Evolutionary conservation across 768 basidiomycete genomes (phyloP).

Genomic region (Suillus weaverae): DNA sequence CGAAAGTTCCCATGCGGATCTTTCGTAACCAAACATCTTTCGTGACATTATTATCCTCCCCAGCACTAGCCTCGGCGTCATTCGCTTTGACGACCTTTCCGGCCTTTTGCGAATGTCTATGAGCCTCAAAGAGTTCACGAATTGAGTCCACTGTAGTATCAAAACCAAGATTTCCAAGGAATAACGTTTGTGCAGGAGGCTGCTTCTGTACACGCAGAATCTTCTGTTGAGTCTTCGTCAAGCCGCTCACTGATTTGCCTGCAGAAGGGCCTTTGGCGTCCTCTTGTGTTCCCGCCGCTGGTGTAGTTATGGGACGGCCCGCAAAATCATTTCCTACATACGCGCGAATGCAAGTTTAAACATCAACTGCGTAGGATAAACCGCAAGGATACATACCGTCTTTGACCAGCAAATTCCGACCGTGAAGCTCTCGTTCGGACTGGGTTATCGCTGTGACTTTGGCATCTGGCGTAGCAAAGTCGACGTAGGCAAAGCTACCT

Average conservation of each 20-base stretch:
- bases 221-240: conserved; percentile 73
- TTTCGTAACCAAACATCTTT: conserved; percentile 67
- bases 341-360: not conserved
- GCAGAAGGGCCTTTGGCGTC: conserved; percentile 33
- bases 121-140: conserved; percentile 69
- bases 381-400: conserved; percentile 55
- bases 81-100: conserved; percentile 35
- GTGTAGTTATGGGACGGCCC: conserved; percentile 58
- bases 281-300: conserved; percentile 32
- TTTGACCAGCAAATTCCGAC: conserved; percentile 90
- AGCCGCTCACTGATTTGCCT: conserved; percentile 30
- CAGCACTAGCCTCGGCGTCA: conserved; percentile 31
- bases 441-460: conserved; percentile 74
- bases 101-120: conserved; percentile 39
- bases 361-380: conserved; percentile 9
- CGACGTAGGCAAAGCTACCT: conserved; percentile 91
- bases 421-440: conserved; percentile 81
- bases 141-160: conserved; percentile 82
- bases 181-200: conserved; percentile 80
- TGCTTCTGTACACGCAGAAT: conserved; percentile 80
- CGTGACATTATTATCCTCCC: conserved; percentile 16
- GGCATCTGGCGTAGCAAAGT: conserved; percentile 78
- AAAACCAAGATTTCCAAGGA: conserved; percentile 92
- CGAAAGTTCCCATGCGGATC: conserved; percentile 92
- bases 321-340: conserved; percentile 68